A percentile compares a stretch with the other conserved stretches of the same genome.
Conservation (phyloP, 1,139 yeast species). For the Yamadazyma atmosphaerica region DNA sequence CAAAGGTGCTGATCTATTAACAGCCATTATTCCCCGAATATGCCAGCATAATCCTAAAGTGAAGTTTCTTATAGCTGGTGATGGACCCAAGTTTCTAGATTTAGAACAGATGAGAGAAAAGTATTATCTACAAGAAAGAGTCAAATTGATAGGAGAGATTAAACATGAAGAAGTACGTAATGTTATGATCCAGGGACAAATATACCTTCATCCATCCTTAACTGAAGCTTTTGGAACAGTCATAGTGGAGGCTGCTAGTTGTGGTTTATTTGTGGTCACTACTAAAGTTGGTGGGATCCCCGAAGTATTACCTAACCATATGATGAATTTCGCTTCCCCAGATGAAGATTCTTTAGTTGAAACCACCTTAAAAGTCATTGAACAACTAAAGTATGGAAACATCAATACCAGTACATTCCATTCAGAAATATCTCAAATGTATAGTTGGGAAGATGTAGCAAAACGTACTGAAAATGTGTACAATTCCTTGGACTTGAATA, state of each 20-base stretch:
- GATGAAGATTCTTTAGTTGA: constrained; percentile 74
- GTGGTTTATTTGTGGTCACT: constrained; percentile 91
- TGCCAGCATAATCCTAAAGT: constrained; percentile 67
- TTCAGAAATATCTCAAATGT: constrained; percentile 74
- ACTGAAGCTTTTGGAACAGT: constrained; percentile 99
- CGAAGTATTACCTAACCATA: constrained; percentile 88
- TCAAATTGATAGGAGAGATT: constrained; percentile 80
- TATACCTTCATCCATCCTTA: constrained; percentile 87
- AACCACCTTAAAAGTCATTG: constrained; percentile 67
- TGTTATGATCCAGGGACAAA: constrained; percentile 92
- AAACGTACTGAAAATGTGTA: constrained; percentile 82
- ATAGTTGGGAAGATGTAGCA: constrained; percentile 93
- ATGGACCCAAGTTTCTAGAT: constrained; percentile 93
- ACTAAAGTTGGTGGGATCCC: constrained; percentile 98
- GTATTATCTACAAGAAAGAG: constrained; percentile 83
- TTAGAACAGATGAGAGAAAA: constrained; percentile 94
- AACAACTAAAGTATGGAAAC: constrained; percentile 51
- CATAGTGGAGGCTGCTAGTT: constrained; percentile 94
- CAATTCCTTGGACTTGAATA: constrained; percentile 48
- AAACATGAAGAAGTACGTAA: constrained; percentile 92
- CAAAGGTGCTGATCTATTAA: constrained; percentile 89
- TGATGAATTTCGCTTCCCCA: constrained; percentile 92
- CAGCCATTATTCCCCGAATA: constrained; percentile 82
- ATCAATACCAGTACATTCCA: constrained; percentile 81
- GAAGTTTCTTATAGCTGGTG: constrained; percentile 87